Conservation (phyloP, 768 basidiomycete species). For the Omphalotus guepiniiformis region DNA sequence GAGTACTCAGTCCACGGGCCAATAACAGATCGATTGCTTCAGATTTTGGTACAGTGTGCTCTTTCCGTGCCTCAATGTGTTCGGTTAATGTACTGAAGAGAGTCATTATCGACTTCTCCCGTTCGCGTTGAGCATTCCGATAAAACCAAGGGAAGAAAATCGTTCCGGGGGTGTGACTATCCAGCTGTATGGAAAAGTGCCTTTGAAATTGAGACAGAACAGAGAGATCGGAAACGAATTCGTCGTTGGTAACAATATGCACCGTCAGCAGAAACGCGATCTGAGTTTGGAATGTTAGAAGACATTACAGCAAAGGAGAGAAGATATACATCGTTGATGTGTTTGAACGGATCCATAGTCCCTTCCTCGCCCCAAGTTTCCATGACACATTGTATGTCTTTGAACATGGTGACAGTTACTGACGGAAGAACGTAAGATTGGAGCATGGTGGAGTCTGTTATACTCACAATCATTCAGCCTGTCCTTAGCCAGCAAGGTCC, state of each 20-base stretch:
- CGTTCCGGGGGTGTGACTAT: constrained; percentile 28
- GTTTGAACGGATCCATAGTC: constrained; percentile 28
- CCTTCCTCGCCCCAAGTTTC: constrained; percentile 23
- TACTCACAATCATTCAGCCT: constrained; percentile 19
- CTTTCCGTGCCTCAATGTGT: constrained; percentile 25
- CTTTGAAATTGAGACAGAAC: constrained; percentile 20
- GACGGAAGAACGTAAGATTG: too few species aligned
- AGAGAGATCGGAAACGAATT: constrained; percentile 25
- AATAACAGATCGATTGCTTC: constrained; percentile 35
- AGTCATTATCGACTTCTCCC: constrained; percentile 25
- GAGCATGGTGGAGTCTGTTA: too few species aligned
- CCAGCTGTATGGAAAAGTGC: constrained; percentile 29
- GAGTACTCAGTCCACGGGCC: constrained; percentile 22
- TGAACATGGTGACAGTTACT: too few species aligned
- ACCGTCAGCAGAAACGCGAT: constrained; percentile 33
- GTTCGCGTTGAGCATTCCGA: constrained; percentile 23
- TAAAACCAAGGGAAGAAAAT: constrained; percentile 34
- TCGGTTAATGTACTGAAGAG: constrained; percentile 23
- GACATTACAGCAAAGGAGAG: neutral
- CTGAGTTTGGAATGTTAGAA: constrained; percentile 14
- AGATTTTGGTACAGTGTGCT: constrained; percentile 18
- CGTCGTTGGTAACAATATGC: constrained; percentile 30
- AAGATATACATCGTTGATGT: constrained; percentile 26
- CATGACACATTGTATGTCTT: constrained; percentile 13
- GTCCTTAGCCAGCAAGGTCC: constrained; percentile 18